Evolutionary conservation across 1,139 yeast genomes (phyloP).

Genomic region (Yamadazyma taylorii): DNA sequence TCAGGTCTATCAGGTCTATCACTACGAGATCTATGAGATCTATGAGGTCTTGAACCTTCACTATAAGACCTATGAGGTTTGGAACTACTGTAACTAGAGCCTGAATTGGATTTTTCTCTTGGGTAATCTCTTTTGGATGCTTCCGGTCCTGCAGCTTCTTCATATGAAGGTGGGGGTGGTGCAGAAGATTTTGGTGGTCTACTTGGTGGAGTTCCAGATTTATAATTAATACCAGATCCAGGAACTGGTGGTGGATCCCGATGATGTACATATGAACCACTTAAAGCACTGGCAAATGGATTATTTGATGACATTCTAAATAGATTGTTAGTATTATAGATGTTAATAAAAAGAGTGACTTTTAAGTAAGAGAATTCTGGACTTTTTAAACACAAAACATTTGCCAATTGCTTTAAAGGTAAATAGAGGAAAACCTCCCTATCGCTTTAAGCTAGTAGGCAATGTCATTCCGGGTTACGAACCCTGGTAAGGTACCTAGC

Average conservation of each 20-base stretch:
- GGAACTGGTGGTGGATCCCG: slow-evolving; percentile 38
- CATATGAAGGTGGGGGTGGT: slow-evolving; percentile 61
- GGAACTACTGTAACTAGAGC: slow-evolving; percentile 19
- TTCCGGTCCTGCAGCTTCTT: slow-evolving; percentile 62
- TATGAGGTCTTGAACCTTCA: slow-evolving; percentile 10
- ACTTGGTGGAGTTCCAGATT: slow-evolving; percentile 27
- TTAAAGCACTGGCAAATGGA: slow-evolving; percentile 54
- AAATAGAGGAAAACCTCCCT: slow-evolving; percentile 1
- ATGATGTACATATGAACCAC: slow-evolving; percentile 34
- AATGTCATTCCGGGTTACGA: slow-evolving; percentile 1
- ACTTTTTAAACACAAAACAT: too few relatives aligned
- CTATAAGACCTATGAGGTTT: slow-evolving; percentile 19
- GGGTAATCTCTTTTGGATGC: slow-evolving; percentile 46
- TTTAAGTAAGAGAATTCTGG: background rate
- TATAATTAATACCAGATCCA: slow-evolving; percentile 9
- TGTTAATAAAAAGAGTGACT: background rate
- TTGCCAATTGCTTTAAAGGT: background rate
- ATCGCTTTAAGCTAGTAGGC: too few relatives aligned
- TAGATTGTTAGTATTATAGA: slow-evolving; percentile 1
- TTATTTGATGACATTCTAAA: slow-evolving; percentile 53
- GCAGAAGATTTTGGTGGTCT: slow-evolving; percentile 33
- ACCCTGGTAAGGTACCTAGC: background rate
- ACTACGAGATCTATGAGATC: slow-evolving; percentile 11
- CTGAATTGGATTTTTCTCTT: slow-evolving; percentile 46
- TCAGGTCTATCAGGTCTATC: slow-evolving; percentile 8